phyloP scores from a whole-genome alignment of 2,329 filamentous ascomycete genomes.

The Allantophomopsis cytisporea region DNA sequence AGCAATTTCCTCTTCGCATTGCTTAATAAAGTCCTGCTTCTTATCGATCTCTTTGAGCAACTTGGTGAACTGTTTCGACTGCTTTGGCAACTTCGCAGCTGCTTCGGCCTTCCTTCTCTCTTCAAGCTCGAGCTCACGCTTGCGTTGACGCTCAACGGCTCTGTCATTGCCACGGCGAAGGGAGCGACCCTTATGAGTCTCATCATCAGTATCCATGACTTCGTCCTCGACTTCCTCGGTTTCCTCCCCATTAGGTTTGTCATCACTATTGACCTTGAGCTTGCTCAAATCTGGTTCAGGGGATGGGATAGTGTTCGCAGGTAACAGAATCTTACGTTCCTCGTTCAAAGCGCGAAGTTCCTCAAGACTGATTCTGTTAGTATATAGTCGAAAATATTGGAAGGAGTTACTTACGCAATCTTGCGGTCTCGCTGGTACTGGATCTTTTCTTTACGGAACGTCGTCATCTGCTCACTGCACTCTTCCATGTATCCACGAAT shows the following conservation, averaged over 20 bases:
- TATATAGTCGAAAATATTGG: constrained; percentile 1
- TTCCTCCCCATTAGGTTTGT: constrained; percentile 49
- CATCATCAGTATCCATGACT: constrained; percentile 56
- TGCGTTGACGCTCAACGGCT: constrained; percentile 59
- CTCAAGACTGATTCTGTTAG: constrained; percentile 41
- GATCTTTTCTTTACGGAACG: constrained; percentile 89
- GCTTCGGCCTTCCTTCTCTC: constrained; percentile 45
- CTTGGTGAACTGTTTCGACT: constrained; percentile 80
- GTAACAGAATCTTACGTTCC: constrained; percentile 57
- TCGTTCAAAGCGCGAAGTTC: constrained; percentile 60
- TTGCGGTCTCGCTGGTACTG: constrained; percentile 73
- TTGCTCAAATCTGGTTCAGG: constrained; percentile 27
- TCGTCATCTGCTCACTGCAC: constrained; percentile 88
- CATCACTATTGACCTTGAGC: constrained; percentile 33
- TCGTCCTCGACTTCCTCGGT: constrained; percentile 50
- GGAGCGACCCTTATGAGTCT: constrained; percentile 40
- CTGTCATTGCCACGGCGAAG: constrained; percentile 53
- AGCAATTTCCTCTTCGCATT: constrained; percentile 75
- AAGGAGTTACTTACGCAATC: constrained; percentile 35
- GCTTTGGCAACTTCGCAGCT: constrained; percentile 51
- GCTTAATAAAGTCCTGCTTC: constrained; percentile 65
- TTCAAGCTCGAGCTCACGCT: constrained; percentile 61
- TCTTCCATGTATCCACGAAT: constrained; percentile 83
- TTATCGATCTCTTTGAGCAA: constrained; percentile 81
- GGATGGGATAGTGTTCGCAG: constrained; percentile 57